Conservation (phyloP, 441 rosid species). For the Gossypium schwendimanii region DNA sequence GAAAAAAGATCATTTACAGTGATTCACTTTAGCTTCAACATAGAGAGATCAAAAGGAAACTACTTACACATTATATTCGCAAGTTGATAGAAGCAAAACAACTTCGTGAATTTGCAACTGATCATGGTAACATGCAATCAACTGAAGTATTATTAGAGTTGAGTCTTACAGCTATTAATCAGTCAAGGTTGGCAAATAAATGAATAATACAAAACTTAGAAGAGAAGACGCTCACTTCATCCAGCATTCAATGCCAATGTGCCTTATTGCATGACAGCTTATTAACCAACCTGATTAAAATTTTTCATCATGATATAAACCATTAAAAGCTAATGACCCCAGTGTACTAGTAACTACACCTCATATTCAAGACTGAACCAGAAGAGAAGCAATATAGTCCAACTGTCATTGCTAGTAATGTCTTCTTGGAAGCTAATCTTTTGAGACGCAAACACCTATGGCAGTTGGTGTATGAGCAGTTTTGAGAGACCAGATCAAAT, state of each 20-base stretch:
- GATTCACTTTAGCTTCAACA: not conserved
- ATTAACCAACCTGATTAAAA: conserved; percentile 10
- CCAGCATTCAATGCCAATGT: conserved; percentile 13
- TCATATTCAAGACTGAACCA: conserved; percentile 11
- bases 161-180: conserved; percentile 6
- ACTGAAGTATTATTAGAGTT: not conserved
- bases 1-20: not conserved
- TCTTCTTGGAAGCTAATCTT: conserved; percentile 31
- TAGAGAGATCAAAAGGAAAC: not conserved
- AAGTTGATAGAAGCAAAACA: not conserved
- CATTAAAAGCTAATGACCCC: not conserved
- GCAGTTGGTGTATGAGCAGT: conserved; percentile 54
- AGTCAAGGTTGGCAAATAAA: not conserved
- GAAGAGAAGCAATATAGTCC: conserved; percentile 9
- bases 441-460: conserved; percentile 55
- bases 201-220: conserved; percentile 4
- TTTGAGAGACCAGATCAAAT: conserved; percentile 79
- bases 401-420: not conserved
- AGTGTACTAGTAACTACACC: conserved; percentile 12
- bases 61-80: not conserved
- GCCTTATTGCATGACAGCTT: conserved; percentile 8
- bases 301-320: conserved; percentile 3
- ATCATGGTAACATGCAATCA: not conserved
- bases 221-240: conserved; percentile 14
- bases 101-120: not conserved